phyloP scores from a whole-genome alignment of 2,329 filamentous ascomycete genomes.

The Magnaporthales sp. region DNA sequence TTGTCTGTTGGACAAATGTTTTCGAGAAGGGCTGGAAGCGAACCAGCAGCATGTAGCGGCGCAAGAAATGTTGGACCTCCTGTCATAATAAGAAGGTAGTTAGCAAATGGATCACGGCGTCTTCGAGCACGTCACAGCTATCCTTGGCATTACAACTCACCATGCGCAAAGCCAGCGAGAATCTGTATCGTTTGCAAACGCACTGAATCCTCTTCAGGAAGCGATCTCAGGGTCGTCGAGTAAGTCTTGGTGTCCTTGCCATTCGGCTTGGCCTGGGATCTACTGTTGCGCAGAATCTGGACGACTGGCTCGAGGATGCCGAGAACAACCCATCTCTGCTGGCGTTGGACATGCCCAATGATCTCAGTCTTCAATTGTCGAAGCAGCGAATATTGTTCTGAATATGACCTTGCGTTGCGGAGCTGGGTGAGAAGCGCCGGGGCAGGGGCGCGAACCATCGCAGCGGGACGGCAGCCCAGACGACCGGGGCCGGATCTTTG shows the following conservation, averaged over 20 bases:
- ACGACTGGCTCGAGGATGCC: conserved; percentile 57
- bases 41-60: conserved; percentile 60
- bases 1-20: conserved; percentile 59
- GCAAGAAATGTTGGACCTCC: conserved; percentile 72
- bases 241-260: conserved; percentile 29
- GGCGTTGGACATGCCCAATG: conserved; percentile 79
- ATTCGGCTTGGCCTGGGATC: conserved; percentile 23
- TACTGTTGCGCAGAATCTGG: conserved; percentile 31
- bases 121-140: neutral
- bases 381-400: conserved; percentile 52
- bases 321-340: conserved; percentile 65
- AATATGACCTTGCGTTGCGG: conserved; percentile 39
- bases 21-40: conserved; percentile 61
- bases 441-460: conserved; percentile 45
- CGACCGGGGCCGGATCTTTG: neutral
- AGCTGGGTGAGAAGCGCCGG: conserved; percentile 49
- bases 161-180: conserved; percentile 76
- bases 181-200: conserved; percentile 75
- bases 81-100: conserved; percentile 24
- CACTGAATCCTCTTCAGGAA: conserved; percentile 57
- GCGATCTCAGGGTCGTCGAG: conserved; percentile 22
- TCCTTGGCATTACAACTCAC: conserved; percentile 36
- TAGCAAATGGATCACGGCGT: neutral
- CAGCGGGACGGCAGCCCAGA: conserved; percentile 4
- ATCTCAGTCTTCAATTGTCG: conserved; percentile 79